phyloP scores from a whole-genome alignment of 805 yeast genomes.

The Schwanniomyces pseudopolymorphus region DNA sequence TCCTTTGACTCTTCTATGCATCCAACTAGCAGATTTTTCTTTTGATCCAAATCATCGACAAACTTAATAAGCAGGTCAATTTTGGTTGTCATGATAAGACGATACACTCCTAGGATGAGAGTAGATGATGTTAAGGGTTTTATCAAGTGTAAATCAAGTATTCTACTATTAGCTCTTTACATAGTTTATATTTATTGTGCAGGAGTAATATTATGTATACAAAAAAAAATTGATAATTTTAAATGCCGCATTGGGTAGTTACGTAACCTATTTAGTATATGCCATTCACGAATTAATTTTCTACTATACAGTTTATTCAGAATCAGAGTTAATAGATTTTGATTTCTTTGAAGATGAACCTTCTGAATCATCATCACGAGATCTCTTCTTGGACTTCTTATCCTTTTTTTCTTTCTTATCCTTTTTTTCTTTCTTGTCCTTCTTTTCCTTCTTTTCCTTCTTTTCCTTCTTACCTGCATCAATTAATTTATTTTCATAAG shows the following conservation, averaged over 20 bases:
- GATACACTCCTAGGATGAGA: not conserved
- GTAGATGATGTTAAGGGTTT: not conserved
- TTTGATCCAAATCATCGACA: conserved; percentile 30
- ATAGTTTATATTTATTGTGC: not conserved
- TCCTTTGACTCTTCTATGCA: conserved; percentile 21
- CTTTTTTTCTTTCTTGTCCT: conserved; percentile 27
- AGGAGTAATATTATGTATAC: not conserved
- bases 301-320: not conserved
- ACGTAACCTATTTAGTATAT: not conserved
- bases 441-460: conserved; percentile 14
- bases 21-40: conserved; percentile 22
- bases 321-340: not conserved
- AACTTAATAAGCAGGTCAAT: conserved; percentile 30
- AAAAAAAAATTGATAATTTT: not conserved
- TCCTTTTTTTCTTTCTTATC: conserved; percentile 16
- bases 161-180: not conserved
- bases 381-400: conserved; percentile 22
- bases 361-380: not conserved
- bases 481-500: conserved; percentile 43
- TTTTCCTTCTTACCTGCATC: too few species aligned
- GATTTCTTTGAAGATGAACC: not conserved
- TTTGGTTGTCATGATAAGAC: conserved; percentile 10
- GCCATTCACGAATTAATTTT: not conserved
- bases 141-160: not conserved
- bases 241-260: not conserved